phyloP scores from a whole-genome alignment of 2,329 filamentous ascomycete species.

The Madurella fahalii region DNA sequence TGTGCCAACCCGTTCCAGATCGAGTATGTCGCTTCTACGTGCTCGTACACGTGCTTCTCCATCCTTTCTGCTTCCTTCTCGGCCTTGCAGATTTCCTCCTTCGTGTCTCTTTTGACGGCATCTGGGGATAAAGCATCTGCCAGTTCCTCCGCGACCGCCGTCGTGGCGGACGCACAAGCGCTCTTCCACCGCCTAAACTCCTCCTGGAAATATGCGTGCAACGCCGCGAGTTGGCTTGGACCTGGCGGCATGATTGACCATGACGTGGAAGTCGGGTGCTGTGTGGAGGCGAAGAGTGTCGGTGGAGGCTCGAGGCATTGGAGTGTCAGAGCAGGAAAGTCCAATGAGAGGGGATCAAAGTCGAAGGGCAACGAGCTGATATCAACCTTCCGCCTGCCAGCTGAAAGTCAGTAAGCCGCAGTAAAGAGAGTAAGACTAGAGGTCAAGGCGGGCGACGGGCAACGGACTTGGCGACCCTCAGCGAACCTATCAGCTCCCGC shows the following conservation, averaged over 20 bases:
- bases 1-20: conserved; percentile 67
- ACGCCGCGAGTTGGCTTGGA: conserved; percentile 66
- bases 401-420: conserved; percentile 9
- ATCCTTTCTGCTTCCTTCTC: conserved; percentile 54
- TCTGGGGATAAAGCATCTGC: conserved; percentile 43
- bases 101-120: conserved; percentile 40
- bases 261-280: conserved; percentile 71
- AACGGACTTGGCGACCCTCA: conserved; percentile 75
- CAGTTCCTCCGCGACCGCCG: conserved; percentile 47
- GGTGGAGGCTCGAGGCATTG: conserved; percentile 76
- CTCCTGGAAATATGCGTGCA: conserved; percentile 62
- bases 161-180: conserved; percentile 47
- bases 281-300: conserved; percentile 76
- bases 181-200: conserved; percentile 65
- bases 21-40: conserved; percentile 71
- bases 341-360: conserved; percentile 80
- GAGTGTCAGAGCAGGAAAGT: conserved; percentile 80
- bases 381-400: conserved; percentile 50
- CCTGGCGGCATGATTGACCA: conserved; percentile 78
- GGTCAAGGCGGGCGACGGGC: conserved; percentile 1
- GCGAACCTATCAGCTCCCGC: conserved; percentile 74
- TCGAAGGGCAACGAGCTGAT: conserved; percentile 60
- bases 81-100: conserved; percentile 45
- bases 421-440: conserved; percentile 15
- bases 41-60: conserved; percentile 66